Percentiles rank a stretch among this genome's conserved stretches.
Conservation (phyloP, 768 basidiomycete genomes). For the Rhizopogon vesiculosus region DNA sequence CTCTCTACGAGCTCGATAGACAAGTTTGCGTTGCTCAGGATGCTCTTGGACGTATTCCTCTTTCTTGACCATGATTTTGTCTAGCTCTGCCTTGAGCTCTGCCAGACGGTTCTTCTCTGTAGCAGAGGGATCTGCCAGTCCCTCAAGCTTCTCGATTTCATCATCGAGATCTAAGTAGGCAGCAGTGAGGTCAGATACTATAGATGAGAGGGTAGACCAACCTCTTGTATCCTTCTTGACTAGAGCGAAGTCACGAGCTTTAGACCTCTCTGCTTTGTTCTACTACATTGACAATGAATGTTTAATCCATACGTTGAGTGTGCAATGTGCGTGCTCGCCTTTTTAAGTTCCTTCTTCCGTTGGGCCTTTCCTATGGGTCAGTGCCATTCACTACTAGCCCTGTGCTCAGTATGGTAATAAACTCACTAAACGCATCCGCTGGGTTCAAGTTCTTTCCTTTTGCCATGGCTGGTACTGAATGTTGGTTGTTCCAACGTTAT, state of each 20-base stretch:
- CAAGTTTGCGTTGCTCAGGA: slow-evolving; percentile 85
- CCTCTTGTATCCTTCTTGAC: slow-evolving; percentile 94
- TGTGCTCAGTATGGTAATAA: not conserved
- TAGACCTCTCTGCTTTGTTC: slow-evolving; percentile 85
- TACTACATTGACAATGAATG: slow-evolving; percentile 41
- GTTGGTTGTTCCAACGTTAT: too few relatives aligned
- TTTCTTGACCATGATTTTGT: slow-evolving; percentile 81
- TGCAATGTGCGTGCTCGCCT: slow-evolving; percentile 46
- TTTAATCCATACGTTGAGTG: slow-evolving; percentile 7
- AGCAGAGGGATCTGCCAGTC: slow-evolving; percentile 33
- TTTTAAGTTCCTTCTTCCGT: slow-evolving; percentile 93
- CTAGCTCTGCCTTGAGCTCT: slow-evolving; percentile 72
- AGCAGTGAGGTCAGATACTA: slow-evolving; percentile 1
- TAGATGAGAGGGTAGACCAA: slow-evolving; percentile 21
- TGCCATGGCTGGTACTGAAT: slow-evolving; percentile 44
- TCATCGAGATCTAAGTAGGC: slow-evolving; percentile 65
- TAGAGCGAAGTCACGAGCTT: slow-evolving; percentile 81
- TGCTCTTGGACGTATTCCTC: slow-evolving; percentile 90
- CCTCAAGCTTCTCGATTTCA: slow-evolving; percentile 68
- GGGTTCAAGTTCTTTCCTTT: slow-evolving; percentile 88
- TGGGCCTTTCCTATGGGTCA: slow-evolving; percentile 73
- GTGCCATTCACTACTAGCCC: not conserved
- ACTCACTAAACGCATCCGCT: slow-evolving; percentile 88
- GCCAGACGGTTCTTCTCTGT: slow-evolving; percentile 64
- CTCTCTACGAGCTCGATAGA: slow-evolving; percentile 59